Evolutionary conservation across 2,329 filamentous ascomycete species (phyloP), one percentile per base, ranked within the genome.

Genomic region (Epichloe sylvatica): DNA sequence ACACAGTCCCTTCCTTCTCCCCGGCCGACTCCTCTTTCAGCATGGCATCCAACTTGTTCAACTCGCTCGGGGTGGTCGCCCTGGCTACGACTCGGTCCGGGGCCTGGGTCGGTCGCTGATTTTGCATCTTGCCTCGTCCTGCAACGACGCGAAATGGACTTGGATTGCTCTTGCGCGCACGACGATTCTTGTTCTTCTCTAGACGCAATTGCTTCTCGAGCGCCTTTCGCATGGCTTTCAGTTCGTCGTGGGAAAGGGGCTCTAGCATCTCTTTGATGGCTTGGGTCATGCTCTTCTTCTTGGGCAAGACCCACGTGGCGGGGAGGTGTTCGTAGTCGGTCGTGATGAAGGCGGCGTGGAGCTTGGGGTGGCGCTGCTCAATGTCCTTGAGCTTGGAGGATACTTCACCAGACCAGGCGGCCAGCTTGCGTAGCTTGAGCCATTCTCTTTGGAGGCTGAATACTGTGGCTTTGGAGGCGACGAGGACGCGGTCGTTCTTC

Each of bases 361-460:
- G 58, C 46, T 59, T 62, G 9, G 71, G 67, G 47, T 67, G 74
- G 5, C 62, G 59, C 9, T 56, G 56, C 38, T 69, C 62, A 34
- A 77, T 64, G 36, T 63, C 59, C 3, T 56, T 53, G 15, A 72
- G 57, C 53, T 68, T 62, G 13, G 58, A 61, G n/a, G 69, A 68
- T 7, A 73, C 66, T 3, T 70, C 65, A 3, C 55, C 57, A 2
- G 73, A 76, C 74, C 74, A 79, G 1, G 69, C 67, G 17, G 68
- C 65, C 57, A 70, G 62, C 54, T 67, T 66, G 50, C 73, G 70
- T 39, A 77, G 62, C 47, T 75, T 68, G 40, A 74, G 63, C 63
- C 75, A 78, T 49, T 73, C 69, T 49, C 67, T 68, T 54, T 71
- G 70, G 25, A 80, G 66, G 25, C 68, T 60, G 47, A 74, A 66